These are phyloP conservation scores for Hibiscus mutabilis DNA, from an alignment of 345 rosid species.

Conservation along the genomic window DNA sequence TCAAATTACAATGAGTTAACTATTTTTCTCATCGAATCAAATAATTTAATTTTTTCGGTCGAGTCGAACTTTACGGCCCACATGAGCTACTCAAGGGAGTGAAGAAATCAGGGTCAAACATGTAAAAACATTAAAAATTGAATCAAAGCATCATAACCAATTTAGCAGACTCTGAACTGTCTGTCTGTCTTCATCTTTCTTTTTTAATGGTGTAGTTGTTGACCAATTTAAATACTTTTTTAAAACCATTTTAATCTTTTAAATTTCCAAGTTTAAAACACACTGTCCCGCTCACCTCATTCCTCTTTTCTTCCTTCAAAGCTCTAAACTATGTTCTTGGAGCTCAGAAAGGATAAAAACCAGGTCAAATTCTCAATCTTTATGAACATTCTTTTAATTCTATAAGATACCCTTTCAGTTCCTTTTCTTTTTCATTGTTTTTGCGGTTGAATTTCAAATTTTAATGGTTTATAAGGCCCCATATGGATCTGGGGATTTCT, in stretches of 20 bases:
- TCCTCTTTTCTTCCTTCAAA: constrained; percentile 5
- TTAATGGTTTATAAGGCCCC: neutral
- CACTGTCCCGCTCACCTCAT: constrained; percentile 16
- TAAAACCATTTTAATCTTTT: neutral
- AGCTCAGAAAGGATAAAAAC: constrained; percentile 10
- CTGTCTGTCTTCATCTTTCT: constrained; percentile 3
- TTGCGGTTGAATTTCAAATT: neutral
- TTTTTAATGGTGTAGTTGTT: neutral
- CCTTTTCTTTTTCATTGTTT: neutral
- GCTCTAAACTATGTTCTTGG: constrained; percentile 16
- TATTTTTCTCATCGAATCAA: too few relatives aligned
- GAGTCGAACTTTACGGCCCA: too few relatives aligned
- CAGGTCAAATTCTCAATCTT: constrained; percentile 10
- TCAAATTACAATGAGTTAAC: too few relatives aligned
- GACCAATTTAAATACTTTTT: neutral
- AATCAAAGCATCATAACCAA: constrained; percentile 7
- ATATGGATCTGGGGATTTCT: constrained; percentile 9
- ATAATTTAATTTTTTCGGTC: too few relatives aligned
- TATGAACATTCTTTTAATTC: neutral
- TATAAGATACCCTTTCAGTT: neutral
- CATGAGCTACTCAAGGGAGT: too few relatives aligned
- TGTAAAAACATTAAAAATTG: neutral
- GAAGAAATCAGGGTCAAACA: neutral
- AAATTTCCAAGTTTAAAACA: constrained; percentile 15
- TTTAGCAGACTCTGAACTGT: constrained; percentile 7